Evolutionary conservation across 2,329 filamentous ascomycete genomes (phyloP), one percentile per base, ranked within the genome.

Genomic region (Verticillium isaacii): DNA sequence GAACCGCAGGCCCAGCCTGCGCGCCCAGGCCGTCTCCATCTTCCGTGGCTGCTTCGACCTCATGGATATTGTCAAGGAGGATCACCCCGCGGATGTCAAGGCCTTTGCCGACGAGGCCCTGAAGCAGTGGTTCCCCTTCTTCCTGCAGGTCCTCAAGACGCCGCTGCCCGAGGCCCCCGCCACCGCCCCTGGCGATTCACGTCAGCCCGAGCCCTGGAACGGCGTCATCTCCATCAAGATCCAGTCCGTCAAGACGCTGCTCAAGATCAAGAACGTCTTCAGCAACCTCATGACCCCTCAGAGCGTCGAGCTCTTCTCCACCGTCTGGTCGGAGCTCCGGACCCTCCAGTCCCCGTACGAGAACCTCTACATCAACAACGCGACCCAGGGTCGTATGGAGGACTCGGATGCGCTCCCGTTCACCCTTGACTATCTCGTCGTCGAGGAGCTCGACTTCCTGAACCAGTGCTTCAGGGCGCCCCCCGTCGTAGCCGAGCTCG

Each of bases 61-160:
- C 61, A 86, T 99, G 78, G 93, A 98, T 77, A 96, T 97, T 86
- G 91, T 98, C 67, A 90, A 97, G 81, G 93, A 97, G 67, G 92
- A 96, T 68, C 91, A 98, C 76, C 91, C 91, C 70, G 84, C 85
- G 62, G 91, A 91, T 61, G 92, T 98, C 64, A 95, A 92, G 75
- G 84, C 83, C 1, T 99, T 99, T 73, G 93, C 94, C 60, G 92
- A 97, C 64, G 90, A 96, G 71, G 87, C 92, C 0, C 82, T 98
- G 57, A 84, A 82, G 68, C 85, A 86, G 58, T 99, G 95, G 95
- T 89, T 91, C 65, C 92, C 93, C 5, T 97, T 97, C 79, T 95
- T 98, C 79, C 82, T 92, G 67, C 83, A 85, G 45, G 86, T 90
- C 9, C 81, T 98, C 73, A 93, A 95, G 76, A 82, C 86, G 32